Base-by-base conservation (phyloP, 2,329 filamentous ascomycete species). In the Fusarium sp. region DNA sequence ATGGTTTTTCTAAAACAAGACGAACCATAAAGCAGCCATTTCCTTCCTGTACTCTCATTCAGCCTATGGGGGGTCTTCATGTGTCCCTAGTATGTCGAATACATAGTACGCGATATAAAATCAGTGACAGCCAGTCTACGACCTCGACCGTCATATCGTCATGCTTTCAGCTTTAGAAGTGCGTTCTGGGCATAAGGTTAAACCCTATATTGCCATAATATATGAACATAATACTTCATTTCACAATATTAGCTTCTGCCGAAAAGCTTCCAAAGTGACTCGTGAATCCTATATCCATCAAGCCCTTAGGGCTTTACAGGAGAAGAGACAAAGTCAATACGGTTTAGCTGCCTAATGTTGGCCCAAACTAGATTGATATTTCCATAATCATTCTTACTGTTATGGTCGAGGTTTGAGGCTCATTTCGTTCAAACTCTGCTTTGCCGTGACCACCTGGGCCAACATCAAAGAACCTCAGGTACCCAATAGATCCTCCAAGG, bases 131-230 rank as follows among this genome's bases (percentile, higher is more conserved):
- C 28, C 11, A 6, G 28, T 24, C 15, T 24, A 18, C 5, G 4
- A 7, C 22, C 7, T 51, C 15, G 10, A n/a, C 8, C 14, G 22
- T 17, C 26, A 13, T 6, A 7, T 24, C 15, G 15, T 32, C 30
- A 14, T 30, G 47, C 22, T 50, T n/a, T 50, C 47, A n/a, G 47
- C 22, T 18, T 3, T 18, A 12, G 8, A 30, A n/a, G 5, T 30
- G 2, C 3, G n/a, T 8, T 12, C 7, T n/a, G 15, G 28, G 5
- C 47, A 12, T 8, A 17, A 13, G 8, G 11, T 9, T n/a, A 4
- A 50, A 9, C 15, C 18, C 11, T 28, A 28, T 8, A 28, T 28
- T 28, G 7, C 26, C 26, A 28, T 28, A 26, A 28, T 28, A 28
- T 28, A 28, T 28, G 28, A 28, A 28, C 28, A 28, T 28, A 32